phyloP scores from a whole-genome alignment of 2,329 filamentous ascomycete genomes.

The Penicillium sumatraense region DNA sequence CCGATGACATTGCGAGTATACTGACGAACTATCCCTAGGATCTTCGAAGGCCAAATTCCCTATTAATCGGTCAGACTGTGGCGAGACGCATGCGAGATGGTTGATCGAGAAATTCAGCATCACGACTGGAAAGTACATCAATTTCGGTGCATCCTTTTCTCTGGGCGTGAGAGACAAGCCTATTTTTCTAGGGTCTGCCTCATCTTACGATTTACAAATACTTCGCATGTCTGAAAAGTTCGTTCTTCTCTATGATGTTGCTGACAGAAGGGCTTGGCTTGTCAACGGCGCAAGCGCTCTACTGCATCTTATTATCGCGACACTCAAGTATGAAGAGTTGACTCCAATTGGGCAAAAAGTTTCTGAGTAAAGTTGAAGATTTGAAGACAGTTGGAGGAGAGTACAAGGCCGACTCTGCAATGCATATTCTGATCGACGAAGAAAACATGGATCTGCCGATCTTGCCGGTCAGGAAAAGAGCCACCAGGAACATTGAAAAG shows the following conservation, averaged over 20 bases:
- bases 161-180: background rate
- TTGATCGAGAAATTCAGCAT: too few species aligned
- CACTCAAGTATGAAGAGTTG: conserved; percentile 16
- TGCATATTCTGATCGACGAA: too few species aligned
- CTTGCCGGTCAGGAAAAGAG: too few species aligned
- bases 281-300: conserved; percentile 42
- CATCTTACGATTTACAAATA: background rate
- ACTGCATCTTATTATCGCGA: conserved; percentile 42
- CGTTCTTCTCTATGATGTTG: conserved; percentile 21
- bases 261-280: conserved; percentile 38
- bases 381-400: too few species aligned
- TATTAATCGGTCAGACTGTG: too few species aligned
- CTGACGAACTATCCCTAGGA: too few species aligned
- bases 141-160: background rate
- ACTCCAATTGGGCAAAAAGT: background rate
- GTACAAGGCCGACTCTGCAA: too few species aligned
- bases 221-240: background rate
- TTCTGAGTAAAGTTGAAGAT: background rate
- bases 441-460: too few species aligned
- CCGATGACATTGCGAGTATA: too few species aligned
- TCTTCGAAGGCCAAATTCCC: too few species aligned
- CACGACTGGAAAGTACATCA: background rate
- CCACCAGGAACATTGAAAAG: too few species aligned
- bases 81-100: too few species aligned
- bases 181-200: background rate